Evolutionary conservation across 2,329 filamentous ascomycete genomes (phyloP).

Genomic region (Aspergillus flavus): DNA sequence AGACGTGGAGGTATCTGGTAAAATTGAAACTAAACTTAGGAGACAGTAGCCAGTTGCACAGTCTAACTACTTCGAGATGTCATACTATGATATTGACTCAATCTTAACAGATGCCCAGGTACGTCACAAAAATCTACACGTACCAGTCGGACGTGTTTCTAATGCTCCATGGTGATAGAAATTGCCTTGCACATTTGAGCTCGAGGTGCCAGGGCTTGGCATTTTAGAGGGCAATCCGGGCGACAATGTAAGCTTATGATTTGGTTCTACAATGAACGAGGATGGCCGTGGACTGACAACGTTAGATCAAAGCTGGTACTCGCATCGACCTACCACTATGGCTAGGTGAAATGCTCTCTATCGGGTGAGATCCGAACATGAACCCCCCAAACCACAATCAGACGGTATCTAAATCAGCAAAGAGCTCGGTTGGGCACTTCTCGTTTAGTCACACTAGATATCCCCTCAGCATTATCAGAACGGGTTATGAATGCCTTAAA

Average conservation of each 20-base stretch:
- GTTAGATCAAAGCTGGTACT: slow-evolving; percentile 76
- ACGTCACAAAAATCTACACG: slow-evolving; percentile 4
- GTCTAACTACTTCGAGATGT: slow-evolving; percentile 25
- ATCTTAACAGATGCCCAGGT: slow-evolving; percentile 51
- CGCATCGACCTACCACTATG: slow-evolving; percentile 84
- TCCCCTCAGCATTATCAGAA: slow-evolving; percentile 74
- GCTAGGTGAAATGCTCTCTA: slow-evolving; percentile 85
- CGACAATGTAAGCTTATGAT: slow-evolving; percentile 50
- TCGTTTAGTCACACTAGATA: slow-evolving; percentile 76
- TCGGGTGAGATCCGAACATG: slow-evolving; percentile 41
- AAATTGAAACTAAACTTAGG: neutral
- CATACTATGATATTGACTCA: slow-evolving; percentile 52
- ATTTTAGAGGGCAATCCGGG: slow-evolving; percentile 84
- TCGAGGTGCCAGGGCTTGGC: slow-evolving; percentile 83
- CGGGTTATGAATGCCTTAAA: slow-evolving; percentile 87
- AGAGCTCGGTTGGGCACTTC: slow-evolving; percentile 48
- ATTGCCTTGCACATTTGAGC: slow-evolving; percentile 92
- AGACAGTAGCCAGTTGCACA: neutral
- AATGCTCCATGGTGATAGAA: slow-evolving; percentile 59
- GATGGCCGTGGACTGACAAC: slow-evolving; percentile 1
- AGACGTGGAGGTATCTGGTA: neutral
- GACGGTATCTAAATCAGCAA: neutral
- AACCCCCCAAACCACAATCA: neutral
- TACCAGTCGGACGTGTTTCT: slow-evolving; percentile 6
- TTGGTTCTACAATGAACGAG: neutral